phyloP scores from a whole-genome alignment of 1,139 yeast species.

The Geotrichum klebahnii region DNA sequence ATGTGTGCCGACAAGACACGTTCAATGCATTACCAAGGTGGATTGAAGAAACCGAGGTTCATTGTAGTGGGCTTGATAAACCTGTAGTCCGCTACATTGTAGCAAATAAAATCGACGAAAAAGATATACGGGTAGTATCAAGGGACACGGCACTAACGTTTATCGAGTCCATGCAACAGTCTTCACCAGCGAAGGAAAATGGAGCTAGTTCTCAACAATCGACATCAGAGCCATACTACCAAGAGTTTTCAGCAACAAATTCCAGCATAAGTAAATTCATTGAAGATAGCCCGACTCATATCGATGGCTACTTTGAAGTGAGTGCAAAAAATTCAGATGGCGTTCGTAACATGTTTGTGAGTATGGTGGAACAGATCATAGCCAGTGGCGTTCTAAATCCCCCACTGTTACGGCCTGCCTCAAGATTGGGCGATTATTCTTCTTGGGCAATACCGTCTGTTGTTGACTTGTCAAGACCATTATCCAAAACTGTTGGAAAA shows the following conservation, averaged over 20 bases:
- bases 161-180: slow-evolving; percentile 13
- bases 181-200: slow-evolving; percentile 29
- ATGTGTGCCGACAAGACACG: slow-evolving; percentile 89
- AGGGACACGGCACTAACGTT: slow-evolving; percentile 14
- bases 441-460: slow-evolving; percentile 24
- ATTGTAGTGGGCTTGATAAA: slow-evolving; percentile 14
- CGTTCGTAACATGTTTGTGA: slow-evolving; percentile 20
- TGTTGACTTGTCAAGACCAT: slow-evolving; percentile 28
- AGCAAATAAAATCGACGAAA: slow-evolving; percentile 44
- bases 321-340: slow-evolving; percentile 23
- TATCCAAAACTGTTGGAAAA: slow-evolving; percentile 16
- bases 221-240: slow-evolving; percentile 14
- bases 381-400: slow-evolving; percentile 18
- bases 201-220: slow-evolving; percentile 26
- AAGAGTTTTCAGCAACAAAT: slow-evolving; percentile 5
- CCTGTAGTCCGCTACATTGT: slow-evolving; percentile 40
- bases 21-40: slow-evolving; percentile 47
- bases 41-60: slow-evolving; percentile 23
- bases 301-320: slow-evolving; percentile 38
- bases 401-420: slow-evolving; percentile 1
- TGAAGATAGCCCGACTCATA: slow-evolving; percentile 27
- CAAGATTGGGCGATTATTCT: slow-evolving; percentile 5
- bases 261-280: slow-evolving; percentile 9
- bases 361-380: slow-evolving; percentile 21
- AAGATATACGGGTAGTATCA: slow-evolving; percentile 25